Base-by-base conservation (phyloP, 2,329 filamentous ascomycete species). In the Cadophora luteo-olivacea region DNA sequence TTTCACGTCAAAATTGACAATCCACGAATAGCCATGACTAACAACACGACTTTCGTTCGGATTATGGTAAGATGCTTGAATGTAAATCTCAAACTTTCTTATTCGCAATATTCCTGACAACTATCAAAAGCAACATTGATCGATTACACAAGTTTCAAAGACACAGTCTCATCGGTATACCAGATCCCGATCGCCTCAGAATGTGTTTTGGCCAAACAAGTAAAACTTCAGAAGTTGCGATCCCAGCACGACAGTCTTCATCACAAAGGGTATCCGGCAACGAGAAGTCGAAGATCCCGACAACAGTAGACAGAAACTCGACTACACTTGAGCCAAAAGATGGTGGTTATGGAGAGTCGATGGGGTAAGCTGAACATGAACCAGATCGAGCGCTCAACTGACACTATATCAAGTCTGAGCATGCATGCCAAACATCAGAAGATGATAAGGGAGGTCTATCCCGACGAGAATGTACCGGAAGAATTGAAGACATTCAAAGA, bases 161-260 rank as follows among this genome's bases (percentile, higher is more conserved):
- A 29, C 29, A 29, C 29, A 29, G 29, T 29, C 29, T 29, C 29
- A 29, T 29, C 29, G 29, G 29, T 29, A 29, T 29, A 29, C 22
- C 48, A 9, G 11, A 51, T 51, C 24, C 48, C 12, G 3, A 25
- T 25, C 33, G 16, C 19, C 24, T 57, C 33, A 58, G 11, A 9
- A 65, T 57, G 62, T 65, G 62, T 65, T 65, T 65, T 36, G 62
- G 62, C 29, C 7, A 24, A 11, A 51, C n/a, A n/a, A 36, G 32
- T 51, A 8, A 11, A 45, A 32, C 49, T 24, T 55, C 22, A 65
- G 22, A 57, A 36, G 16, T 29, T 32, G 33, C 29, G 19, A n/a
- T 19, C 33, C 33, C 62, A 52, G 48, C 36, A 4, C 62, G 62
- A 19, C 22, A 48, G 4, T 4, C 32, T 24, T 3, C 32, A 41